These are phyloP conservation scores for Linnemannia hyalina DNA, from an alignment of 192 early-diverging fungal genomes.

Conservation along the genomic window DNA sequence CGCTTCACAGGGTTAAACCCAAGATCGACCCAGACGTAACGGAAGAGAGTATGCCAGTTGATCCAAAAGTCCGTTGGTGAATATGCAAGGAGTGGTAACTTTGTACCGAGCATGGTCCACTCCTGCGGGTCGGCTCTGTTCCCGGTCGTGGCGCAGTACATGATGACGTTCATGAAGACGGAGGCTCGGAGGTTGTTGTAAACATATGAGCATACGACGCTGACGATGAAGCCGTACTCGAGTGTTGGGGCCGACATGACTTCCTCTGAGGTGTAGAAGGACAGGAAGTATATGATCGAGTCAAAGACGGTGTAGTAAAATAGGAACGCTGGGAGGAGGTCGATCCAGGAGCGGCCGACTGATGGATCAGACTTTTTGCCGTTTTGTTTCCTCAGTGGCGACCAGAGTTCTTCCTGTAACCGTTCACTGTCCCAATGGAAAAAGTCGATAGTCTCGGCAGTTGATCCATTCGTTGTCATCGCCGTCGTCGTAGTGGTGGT, in stretches of 20 bases:
- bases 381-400: conserved; percentile 24
- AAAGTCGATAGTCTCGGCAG: not conserved
- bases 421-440: conserved; percentile 40
- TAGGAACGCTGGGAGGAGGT: not conserved
- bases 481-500: no score
- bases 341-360: conserved; percentile 12
- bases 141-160: conserved; percentile 8
- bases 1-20: conserved; percentile 31
- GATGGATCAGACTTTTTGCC: not conserved
- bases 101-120: conserved; percentile 29
- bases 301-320: conserved; percentile 14
- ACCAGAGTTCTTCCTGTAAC: conserved; percentile 31
- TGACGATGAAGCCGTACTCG: conserved; percentile 21
- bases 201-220: conserved; percentile 5
- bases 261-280: conserved; percentile 5
- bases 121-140: conserved; percentile 8
- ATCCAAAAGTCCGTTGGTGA: conserved; percentile 38
- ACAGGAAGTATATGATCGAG: conserved; percentile 17
- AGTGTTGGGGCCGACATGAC: not conserved
- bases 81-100: conserved; percentile 29
- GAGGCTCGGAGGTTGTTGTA: conserved; percentile 10
- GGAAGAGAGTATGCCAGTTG: conserved; percentile 45
- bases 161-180: conserved; percentile 9
- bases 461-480: not conserved
- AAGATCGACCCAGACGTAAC: conserved; percentile 53